These are phyloP conservation scores for Boletus sp. DNA, from an alignment of 768 basidiomycete species.

Conservation along the genomic window DNA sequence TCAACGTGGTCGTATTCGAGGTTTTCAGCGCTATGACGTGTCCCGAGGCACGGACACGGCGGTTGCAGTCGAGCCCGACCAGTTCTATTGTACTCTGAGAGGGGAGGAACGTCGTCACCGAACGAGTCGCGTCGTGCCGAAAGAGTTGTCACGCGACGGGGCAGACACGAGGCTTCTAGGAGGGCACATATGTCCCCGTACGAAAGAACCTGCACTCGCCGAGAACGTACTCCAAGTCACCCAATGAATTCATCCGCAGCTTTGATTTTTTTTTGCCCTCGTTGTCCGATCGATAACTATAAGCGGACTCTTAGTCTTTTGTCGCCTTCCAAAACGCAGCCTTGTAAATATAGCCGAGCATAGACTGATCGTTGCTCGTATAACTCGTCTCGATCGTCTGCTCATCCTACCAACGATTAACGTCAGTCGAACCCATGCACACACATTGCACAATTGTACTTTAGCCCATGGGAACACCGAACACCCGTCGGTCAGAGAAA, in stretches of 20 bases:
- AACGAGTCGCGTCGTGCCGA: background rate
- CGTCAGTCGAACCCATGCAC: background rate
- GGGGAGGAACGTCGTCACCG: background rate
- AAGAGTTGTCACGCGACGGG: background rate
- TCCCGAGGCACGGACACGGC: too few relatives aligned
- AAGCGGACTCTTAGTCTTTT: constrained; percentile 26
- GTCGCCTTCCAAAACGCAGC: constrained; percentile 82
- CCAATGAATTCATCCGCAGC: background rate
- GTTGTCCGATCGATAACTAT: background rate
- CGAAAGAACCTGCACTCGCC: background rate
- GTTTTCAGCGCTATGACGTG: background rate
- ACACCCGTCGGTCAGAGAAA: background rate
- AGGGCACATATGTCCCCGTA: background rate
- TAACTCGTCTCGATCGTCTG: constrained; percentile 78
- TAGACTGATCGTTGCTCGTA: constrained; percentile 73
- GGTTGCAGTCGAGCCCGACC: background rate
- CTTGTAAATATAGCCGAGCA: constrained; percentile 84
- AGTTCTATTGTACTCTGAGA: background rate
- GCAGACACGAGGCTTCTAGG: background rate
- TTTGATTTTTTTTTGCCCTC: background rate
- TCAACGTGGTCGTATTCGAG: background rate
- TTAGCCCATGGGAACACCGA: background rate
- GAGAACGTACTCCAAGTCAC: background rate
- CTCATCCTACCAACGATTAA: constrained; percentile 72
- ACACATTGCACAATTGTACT: background rate